Evolutionary conservation across 2,329 filamentous ascomycete species (phyloP).

Genomic region (Cladosporium sp.): DNA sequence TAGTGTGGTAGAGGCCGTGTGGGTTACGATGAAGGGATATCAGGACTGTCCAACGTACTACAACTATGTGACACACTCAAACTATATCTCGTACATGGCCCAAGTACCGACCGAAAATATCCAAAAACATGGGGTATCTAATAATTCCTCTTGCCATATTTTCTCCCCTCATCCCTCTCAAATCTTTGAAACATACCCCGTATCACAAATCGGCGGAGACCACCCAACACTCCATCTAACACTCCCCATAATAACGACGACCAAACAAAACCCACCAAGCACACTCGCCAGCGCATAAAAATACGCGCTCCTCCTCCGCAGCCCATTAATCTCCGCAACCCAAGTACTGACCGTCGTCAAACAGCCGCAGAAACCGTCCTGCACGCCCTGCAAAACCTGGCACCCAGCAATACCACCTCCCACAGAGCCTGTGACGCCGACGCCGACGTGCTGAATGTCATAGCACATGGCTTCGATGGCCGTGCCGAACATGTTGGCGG

Average conservation of each 20-base stretch:
- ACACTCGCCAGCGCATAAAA: slow-evolving; percentile 63
- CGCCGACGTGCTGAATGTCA: slow-evolving; percentile 65
- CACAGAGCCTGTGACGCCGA: slow-evolving; percentile 32
- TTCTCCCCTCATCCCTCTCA: no score
- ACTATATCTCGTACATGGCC: no score
- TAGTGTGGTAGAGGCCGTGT: no score
- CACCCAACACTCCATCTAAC: slow-evolving; percentile 61
- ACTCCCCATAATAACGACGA: slow-evolving; percentile 70
- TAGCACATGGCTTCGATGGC: slow-evolving; percentile 69
- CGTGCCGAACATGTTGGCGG: slow-evolving; percentile 74
- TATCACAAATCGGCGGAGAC: slow-evolving; percentile 32
- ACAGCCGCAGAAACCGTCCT: slow-evolving; percentile 46
- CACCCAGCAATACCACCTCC: slow-evolving; percentile 40
- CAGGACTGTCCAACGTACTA: no score
- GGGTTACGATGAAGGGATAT: no score
- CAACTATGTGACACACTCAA: no score
- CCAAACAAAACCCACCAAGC: slow-evolving; percentile 49
- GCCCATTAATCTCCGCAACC: slow-evolving; percentile 39
- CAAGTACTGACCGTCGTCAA: slow-evolving; percentile 47
- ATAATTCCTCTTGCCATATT: slow-evolving; percentile 19
- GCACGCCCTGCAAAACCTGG: slow-evolving; percentile 43
- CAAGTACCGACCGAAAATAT: no score
- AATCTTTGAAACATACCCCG: slow-evolving; percentile 22
- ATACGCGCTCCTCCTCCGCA: slow-evolving; percentile 56
- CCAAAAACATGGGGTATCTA: neutral